Conservation (phyloP, 179 eudicot species). For the Amaranthus tricolor region DNA sequence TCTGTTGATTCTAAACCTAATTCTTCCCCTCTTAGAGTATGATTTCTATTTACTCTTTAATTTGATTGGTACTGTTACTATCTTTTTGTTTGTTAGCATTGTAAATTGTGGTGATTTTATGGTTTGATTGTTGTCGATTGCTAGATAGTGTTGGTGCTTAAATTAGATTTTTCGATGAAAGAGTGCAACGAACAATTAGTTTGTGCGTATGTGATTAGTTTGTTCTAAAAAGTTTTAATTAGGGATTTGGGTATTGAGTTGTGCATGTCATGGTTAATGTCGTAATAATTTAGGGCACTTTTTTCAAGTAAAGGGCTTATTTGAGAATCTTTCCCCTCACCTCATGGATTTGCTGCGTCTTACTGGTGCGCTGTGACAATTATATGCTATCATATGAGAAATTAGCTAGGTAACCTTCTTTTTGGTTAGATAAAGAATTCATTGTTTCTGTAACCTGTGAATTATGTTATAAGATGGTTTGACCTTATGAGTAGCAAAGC, state of each 20-base stretch:
- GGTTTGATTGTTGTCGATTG: neutral
- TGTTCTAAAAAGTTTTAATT: neutral
- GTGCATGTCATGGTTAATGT: neutral
- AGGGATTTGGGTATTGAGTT: neutral
- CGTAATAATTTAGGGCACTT: neutral
- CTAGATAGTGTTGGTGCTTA: neutral
- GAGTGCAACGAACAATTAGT: neutral
- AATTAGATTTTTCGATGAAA: neutral
- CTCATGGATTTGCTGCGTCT: neutral
- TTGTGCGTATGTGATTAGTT: neutral
- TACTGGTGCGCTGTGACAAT: neutral
- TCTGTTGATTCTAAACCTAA: slow-evolving; percentile 49
- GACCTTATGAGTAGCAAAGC: neutral
- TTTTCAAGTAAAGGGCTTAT: neutral
- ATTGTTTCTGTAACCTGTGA: neutral
- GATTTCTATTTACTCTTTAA: neutral
- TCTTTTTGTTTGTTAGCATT: neutral
- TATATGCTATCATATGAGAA: neutral
- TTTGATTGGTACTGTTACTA: neutral
- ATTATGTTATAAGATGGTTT: neutral
- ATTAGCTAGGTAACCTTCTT: neutral
- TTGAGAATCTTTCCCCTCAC: neutral
- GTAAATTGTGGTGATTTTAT: neutral
- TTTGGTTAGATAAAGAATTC: neutral
- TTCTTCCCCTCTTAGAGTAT: slow-evolving; percentile 38